These are phyloP conservation scores for Gymnopus androsaceus DNA, from an alignment of 1,284 basidiomycete genomes.

Conservation along the genomic window DNA sequence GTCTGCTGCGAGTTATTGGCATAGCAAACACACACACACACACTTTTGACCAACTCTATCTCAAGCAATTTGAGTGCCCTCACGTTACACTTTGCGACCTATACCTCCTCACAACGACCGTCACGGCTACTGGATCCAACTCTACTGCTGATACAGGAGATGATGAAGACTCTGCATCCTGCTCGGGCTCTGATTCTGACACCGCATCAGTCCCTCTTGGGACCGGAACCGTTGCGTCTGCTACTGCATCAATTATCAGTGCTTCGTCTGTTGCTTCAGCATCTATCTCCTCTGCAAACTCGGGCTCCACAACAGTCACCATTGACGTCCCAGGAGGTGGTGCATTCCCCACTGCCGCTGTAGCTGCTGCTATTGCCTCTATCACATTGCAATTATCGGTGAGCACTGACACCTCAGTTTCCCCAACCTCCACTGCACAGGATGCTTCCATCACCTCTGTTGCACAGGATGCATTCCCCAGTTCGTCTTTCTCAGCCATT, in stretches of 20 bases:
- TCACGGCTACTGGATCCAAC: conserved; percentile 13
- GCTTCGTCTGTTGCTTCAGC: background rate
- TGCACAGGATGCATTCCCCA: too few relatives aligned
- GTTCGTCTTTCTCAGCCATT: too few relatives aligned
- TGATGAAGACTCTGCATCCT: background rate
- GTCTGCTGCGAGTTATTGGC: conserved; percentile 64
- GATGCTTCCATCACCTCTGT: too few relatives aligned
- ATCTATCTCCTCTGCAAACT: background rate
- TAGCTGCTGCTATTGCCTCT: background rate
- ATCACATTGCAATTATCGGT: background rate
- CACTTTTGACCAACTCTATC: conserved; percentile 50
- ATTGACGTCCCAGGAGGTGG: conserved; percentile 1
- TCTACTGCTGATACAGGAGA: conserved; percentile 2
- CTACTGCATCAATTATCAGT: background rate
- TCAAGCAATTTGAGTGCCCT: conserved; percentile 43
- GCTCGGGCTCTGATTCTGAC: background rate
- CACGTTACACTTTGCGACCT: conserved; percentile 77
- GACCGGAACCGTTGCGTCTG: background rate
- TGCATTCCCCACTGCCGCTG: background rate
- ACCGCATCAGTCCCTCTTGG: background rate
- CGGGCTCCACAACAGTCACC: conserved; percentile 8
- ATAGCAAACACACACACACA: conserved; percentile 87
- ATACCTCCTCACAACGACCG: conserved; percentile 57
- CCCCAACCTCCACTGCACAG: too few relatives aligned
- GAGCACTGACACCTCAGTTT: background rate